These are phyloP conservation scores for Stevia rebaudiana DNA, from an alignment of 140 eudicot species.

Conservation along the genomic window DNA sequence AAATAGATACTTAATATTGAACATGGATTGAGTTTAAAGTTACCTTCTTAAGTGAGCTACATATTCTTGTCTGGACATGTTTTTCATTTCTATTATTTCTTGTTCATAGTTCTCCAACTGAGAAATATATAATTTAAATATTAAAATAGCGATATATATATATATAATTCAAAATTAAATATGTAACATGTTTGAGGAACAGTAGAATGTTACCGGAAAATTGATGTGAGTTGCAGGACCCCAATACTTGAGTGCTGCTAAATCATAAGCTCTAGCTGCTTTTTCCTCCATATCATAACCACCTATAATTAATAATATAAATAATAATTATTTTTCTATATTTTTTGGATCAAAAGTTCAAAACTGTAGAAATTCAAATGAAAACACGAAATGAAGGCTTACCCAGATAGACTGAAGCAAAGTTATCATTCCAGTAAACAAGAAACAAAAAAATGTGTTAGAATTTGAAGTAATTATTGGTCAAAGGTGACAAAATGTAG, in stretches of 20 bases:
- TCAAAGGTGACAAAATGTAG: slow-evolving; percentile 22
- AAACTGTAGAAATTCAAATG: background rate
- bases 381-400: slow-evolving; percentile 28
- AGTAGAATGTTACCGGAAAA: slow-evolving; percentile 47
- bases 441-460: slow-evolving; percentile 24
- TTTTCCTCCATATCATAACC: slow-evolving; percentile 95
- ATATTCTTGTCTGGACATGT: slow-evolving; percentile 88
- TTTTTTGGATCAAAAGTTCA: background rate
- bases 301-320: slow-evolving; percentile 34
- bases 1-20: too few species aligned
- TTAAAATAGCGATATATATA: background rate
- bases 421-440: slow-evolving; percentile 28
- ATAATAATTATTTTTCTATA: background rate
- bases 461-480: slow-evolving; percentile 5
- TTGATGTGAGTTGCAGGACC: slow-evolving; percentile 90
- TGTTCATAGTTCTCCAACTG: slow-evolving; percentile 83
- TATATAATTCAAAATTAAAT: background rate
- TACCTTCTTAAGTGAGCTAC: slow-evolving; percentile 94
- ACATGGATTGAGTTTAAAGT: background rate
- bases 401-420: slow-evolving; percentile 77
- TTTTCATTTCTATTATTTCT: slow-evolving; percentile 79
- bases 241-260: slow-evolving; percentile 95
- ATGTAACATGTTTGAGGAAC: background rate
- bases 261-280: slow-evolving; percentile 91
- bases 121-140: slow-evolving; percentile 8